Evolutionary conservation across 768 basidiomycete species (phyloP).

Genomic region (Podaxis rugospora): DNA sequence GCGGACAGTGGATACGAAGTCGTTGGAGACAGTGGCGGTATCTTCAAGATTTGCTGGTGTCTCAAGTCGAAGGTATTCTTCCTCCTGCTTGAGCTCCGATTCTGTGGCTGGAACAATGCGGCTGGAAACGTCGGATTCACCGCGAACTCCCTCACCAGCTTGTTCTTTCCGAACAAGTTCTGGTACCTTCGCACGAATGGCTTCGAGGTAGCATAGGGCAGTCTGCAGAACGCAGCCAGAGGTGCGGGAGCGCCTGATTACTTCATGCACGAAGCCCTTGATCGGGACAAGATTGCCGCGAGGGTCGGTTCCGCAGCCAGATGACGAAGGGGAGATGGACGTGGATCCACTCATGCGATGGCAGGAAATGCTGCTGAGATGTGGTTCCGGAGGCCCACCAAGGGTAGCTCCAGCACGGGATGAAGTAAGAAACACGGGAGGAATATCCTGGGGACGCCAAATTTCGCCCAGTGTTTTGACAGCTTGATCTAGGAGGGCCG

Average conservation of each 20-base stretch:
- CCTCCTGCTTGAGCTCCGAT: slow-evolving; percentile 38
- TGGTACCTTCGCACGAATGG: slow-evolving; percentile 67
- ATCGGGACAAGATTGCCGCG: slow-evolving; percentile 50
- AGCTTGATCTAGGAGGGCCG: slow-evolving; percentile 57
- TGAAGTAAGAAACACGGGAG: slow-evolving; percentile 36
- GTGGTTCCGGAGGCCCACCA: slow-evolving; percentile 3
- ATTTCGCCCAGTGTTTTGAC: slow-evolving; percentile 74
- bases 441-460: slow-evolving; percentile 77
- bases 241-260: slow-evolving; percentile 81
- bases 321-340: slow-evolving; percentile 12
- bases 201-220: slow-evolving; percentile 84
- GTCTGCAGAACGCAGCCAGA: slow-evolving; percentile 82
- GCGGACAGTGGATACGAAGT: slow-evolving; percentile 40
- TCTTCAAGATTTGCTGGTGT: not conserved
- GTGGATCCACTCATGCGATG: slow-evolving; percentile 25
- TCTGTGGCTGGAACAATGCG: slow-evolving; percentile 39
- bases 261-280: slow-evolving; percentile 82
- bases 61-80: slow-evolving; percentile 25
- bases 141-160: slow-evolving; percentile 34
- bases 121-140: slow-evolving; percentile 37
- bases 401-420: slow-evolving; percentile 9
- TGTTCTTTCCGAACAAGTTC: slow-evolving; percentile 53
- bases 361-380: slow-evolving; percentile 42
- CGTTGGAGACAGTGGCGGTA: slow-evolving; percentile 16
- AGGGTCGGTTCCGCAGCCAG: slow-evolving; percentile 17